A percentile compares a stretch with the other conserved stretches of the same genome.
phyloP scores from a whole-genome alignment of 2,329 filamentous ascomycete genomes.

The Penicillium sclerotigenum region DNA sequence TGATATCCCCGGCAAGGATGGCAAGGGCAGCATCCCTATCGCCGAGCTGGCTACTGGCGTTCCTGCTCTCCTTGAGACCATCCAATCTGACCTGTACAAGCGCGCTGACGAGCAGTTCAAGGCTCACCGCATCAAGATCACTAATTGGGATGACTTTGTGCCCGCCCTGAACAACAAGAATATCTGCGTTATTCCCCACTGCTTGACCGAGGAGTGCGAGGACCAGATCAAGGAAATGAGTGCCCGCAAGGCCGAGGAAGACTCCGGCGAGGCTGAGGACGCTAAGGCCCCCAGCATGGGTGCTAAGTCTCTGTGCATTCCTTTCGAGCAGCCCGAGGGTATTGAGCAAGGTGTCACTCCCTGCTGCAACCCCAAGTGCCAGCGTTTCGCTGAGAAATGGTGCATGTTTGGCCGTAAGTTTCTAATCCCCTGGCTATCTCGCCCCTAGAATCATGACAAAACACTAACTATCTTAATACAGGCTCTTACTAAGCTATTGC shows the following conservation, averaged over 20 bases:
- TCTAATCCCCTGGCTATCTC: conserved; percentile 25
- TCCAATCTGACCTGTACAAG: conserved; percentile 76
- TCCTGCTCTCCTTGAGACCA: conserved; percentile 78
- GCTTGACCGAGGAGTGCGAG: conserved; percentile 78
- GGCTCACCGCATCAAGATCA: conserved; percentile 75
- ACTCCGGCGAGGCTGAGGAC: conserved; percentile 68
- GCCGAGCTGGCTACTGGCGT: conserved; percentile 69
- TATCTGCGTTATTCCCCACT: conserved; percentile 87
- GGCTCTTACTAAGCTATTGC: conserved; percentile 4
- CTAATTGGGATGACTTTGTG: conserved; percentile 86
- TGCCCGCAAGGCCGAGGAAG: conserved; percentile 62
- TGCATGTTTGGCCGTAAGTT: conserved; percentile 80
- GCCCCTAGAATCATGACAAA: background rate
- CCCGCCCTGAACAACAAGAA: conserved; percentile 90
- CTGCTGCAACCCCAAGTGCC: conserved; percentile 87
- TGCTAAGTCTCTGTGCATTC: conserved; percentile 73
- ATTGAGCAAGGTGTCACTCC: conserved; percentile 78
- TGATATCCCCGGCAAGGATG: conserved; percentile 63
- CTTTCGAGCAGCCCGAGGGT: conserved; percentile 81
- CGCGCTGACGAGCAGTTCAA: conserved; percentile 76
- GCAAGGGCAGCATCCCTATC: conserved; percentile 77
- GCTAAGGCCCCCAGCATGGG: conserved; percentile 71
- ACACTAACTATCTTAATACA: background rate
- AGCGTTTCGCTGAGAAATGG: conserved; percentile 73
- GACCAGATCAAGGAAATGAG: conserved; percentile 93